A percentile compares a stretch with the other conserved stretches of the same genome.
phyloP scores from a whole-genome alignment of 2,329 filamentous ascomycete species.

The Diaporthe ilicicola region DNA sequence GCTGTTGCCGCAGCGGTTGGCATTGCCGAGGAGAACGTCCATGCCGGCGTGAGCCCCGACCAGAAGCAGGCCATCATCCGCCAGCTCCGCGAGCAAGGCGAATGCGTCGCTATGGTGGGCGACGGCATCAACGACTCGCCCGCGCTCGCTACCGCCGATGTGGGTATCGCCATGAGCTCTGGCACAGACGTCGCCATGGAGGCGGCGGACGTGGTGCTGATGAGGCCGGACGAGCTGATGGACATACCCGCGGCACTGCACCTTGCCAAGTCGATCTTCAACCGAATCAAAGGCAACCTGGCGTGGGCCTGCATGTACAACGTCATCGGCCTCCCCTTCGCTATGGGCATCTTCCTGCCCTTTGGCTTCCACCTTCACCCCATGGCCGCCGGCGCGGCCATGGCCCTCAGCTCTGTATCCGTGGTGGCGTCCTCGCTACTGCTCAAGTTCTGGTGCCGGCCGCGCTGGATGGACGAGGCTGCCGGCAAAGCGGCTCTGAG shows the following conservation, averaged over 20 bases:
- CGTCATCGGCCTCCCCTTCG: constrained; percentile 87
- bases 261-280: constrained; percentile 86
- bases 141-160: constrained; percentile 88
- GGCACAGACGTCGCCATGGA: constrained; percentile 98
- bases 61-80: constrained; percentile 90
- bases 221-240: constrained; percentile 90
- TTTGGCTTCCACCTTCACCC: constrained; percentile 89
- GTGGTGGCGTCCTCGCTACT: constrained; percentile 87
- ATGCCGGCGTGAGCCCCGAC: constrained; percentile 87
- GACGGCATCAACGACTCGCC: constrained; percentile 99
- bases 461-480: constrained; percentile 84
- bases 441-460: constrained; percentile 86
- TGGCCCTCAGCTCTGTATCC: constrained; percentile 90
- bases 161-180: constrained; percentile 91
- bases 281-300: constrained; percentile 91
- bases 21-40: constrained; percentile 78
- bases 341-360: constrained; percentile 95
- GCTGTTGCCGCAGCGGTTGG: constrained; percentile 85
- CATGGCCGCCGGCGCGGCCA: constrained; percentile 93
- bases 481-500: constrained; percentile 63
- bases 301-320: constrained; percentile 96
- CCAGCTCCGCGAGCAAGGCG: constrained; percentile 76
- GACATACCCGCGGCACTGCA: constrained; percentile 89
- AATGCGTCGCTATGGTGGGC: constrained; percentile 93
- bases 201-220: constrained; percentile 93